Percentiles rank a stretch among this genome's conserved stretches.
These are phyloP conservation scores for Elaeis oleifera DNA, from an alignment of 202 grass and related monocot genomes.

Conservation along the genomic window DNA sequence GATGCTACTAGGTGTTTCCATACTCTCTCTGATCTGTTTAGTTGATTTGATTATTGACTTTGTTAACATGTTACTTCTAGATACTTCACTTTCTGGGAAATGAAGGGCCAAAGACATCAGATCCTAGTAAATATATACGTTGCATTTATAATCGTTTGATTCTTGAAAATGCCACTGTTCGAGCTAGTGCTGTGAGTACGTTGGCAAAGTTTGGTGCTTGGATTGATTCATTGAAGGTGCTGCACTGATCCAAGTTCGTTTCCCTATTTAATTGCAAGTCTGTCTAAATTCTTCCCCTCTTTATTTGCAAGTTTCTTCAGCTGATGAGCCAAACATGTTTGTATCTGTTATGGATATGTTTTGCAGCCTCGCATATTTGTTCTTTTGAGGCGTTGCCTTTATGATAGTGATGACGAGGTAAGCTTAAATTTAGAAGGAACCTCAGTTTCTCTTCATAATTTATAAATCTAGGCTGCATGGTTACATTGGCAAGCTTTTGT, in stretches of 20 bases:
- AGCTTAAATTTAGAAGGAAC: background rate
- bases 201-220: conserved; percentile 91
- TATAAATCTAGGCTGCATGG: too few relatives aligned
- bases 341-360: conserved; percentile 18
- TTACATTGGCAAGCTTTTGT: too few relatives aligned
- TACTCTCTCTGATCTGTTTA: conserved; percentile 3
- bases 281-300: conserved; percentile 16
- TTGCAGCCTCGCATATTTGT: conserved; percentile 96
- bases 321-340: conserved; percentile 15
- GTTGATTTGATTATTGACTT: conserved; percentile 10
- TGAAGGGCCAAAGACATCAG: conserved; percentile 94
- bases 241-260: background rate
- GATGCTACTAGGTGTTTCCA: too few relatives aligned
- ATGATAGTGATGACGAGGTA: conserved; percentile 99
- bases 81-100: conserved; percentile 99
- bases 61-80: conserved; percentile 28
- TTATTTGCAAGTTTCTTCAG: conserved; percentile 1
- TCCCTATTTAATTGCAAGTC: background rate
- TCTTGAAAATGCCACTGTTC: conserved; percentile 99
- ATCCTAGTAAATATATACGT: conserved; percentile 98
- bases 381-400: conserved; percentile 87
- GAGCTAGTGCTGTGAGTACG: conserved; percentile 92
- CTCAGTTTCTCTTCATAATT: too few relatives aligned
- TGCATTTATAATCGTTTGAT: conserved; percentile 98
- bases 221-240: conserved; percentile 93